Evolutionary conservation across 495 filamentous ascomycete species (phyloP).

Genomic region (Chlorociboria aeruginascens): DNA sequence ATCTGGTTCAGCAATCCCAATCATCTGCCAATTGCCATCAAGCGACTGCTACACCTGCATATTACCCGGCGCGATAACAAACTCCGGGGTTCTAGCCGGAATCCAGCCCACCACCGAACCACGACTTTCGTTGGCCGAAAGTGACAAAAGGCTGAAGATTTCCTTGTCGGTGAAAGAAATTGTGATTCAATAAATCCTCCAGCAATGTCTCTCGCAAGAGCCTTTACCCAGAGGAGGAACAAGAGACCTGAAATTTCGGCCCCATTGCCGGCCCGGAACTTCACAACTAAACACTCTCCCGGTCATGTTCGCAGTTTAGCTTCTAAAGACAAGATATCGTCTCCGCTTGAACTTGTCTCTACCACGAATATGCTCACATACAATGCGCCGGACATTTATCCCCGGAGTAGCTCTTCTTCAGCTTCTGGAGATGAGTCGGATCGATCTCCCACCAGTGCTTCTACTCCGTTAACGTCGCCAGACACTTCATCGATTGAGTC

Average conservation of each 20-base stretch:
- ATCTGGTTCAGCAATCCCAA: background rate
- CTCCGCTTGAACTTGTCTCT: constrained; percentile 73
- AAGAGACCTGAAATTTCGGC: constrained; percentile 2
- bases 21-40: constrained; percentile 3
- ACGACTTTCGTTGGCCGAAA: constrained; percentile 7
- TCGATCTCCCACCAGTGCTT: constrained; percentile 40
- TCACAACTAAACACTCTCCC: constrained; percentile 29
- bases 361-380: constrained; percentile 95
- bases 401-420: constrained; percentile 32
- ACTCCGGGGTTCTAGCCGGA: constrained; percentile 2
- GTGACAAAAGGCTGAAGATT: background rate
- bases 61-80: constrained; percentile 2
- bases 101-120: background rate
- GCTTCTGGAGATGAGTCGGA: constrained; percentile 30
- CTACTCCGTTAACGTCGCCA: constrained; percentile 55
- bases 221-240: constrained; percentile 13
- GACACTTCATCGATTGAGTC: constrained; percentile 55
- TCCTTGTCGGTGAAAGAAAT: background rate
- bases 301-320: too few relatives aligned
- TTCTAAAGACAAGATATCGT: constrained; percentile 63
- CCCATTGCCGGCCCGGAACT: constrained; percentile 31
- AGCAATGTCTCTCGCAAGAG: constrained; percentile 16
- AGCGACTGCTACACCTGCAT: background rate
- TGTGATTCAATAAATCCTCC: constrained; percentile 1
- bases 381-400: constrained; percentile 72